Conservation (phyloP, 257 asterid genomes). For the Penstemon barbatus region DNA sequence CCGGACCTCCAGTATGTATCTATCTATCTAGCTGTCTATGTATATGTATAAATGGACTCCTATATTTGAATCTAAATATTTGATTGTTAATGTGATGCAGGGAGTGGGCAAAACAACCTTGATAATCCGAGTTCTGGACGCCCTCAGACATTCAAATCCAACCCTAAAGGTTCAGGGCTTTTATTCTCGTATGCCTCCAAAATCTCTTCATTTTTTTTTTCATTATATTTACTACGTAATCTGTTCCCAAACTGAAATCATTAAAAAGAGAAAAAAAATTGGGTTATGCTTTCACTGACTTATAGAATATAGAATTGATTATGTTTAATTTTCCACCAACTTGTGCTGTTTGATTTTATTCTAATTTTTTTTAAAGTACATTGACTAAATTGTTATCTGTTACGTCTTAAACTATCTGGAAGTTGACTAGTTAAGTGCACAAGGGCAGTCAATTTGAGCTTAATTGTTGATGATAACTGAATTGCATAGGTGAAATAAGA, state of each 20-base stretch:
- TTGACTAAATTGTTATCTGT: background rate
- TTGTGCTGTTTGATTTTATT: background rate
- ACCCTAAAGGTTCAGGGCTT: constrained; percentile 75
- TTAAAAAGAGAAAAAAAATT: no score
- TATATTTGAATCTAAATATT: background rate
- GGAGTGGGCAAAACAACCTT: constrained; percentile 90
- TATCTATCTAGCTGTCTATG: background rate
- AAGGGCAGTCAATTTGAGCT: constrained; percentile 6
- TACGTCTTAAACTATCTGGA: background rate
- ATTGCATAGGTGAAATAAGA: constrained; percentile 64
- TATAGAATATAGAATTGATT: background rate
- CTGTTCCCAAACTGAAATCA: background rate
- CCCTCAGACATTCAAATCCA: constrained; percentile 57
- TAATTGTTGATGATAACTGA: background rate
- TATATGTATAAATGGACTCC: background rate
- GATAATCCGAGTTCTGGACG: constrained; percentile 63
- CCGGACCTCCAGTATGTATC: constrained; percentile 63
- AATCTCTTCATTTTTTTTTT: background rate
- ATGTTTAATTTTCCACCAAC: background rate
- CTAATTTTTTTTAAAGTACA: background rate
- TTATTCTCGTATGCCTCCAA: constrained; percentile 60
- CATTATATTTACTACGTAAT: background rate
- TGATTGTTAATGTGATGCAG: constrained; percentile 28
- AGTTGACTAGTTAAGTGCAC: constrained; percentile 17
- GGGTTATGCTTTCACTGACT: background rate